phyloP scores from a whole-genome alignment of 352 stramenopile genomes.

The Globisporangium paddicum region DNA sequence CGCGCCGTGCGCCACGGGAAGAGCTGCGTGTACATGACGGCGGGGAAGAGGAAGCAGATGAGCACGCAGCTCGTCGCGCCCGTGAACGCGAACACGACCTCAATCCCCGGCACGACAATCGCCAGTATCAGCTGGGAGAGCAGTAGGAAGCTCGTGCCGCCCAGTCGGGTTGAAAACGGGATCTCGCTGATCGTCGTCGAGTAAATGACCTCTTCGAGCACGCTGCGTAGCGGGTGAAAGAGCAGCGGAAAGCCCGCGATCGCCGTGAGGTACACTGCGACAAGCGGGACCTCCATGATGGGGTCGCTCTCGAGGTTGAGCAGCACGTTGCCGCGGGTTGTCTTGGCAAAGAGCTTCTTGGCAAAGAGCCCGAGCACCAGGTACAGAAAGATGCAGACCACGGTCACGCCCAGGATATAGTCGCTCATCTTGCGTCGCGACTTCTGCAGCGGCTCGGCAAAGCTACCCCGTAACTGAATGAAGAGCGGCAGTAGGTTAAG shows the following conservation, averaged over 20 bases:
- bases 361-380: slow-evolving; percentile 43
- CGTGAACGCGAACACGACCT: slow-evolving; percentile 49
- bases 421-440: slow-evolving; percentile 47
- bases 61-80: slow-evolving; percentile 40
- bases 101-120: slow-evolving; percentile 50
- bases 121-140: slow-evolving; percentile 51
- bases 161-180: slow-evolving; percentile 45
- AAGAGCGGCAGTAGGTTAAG: slow-evolving; percentile 77
- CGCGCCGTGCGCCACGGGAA: slow-evolving; percentile 33
- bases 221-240: slow-evolving; percentile 61
- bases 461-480: slow-evolving; percentile 57
- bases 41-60: slow-evolving; percentile 48
- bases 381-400: slow-evolving; percentile 64
- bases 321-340: slow-evolving; percentile 67
- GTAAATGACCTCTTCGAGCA: slow-evolving; percentile 59
- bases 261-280: slow-evolving; percentile 67
- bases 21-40: slow-evolving; percentile 36
- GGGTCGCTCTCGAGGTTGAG: slow-evolving; percentile 73
- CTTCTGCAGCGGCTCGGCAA: slow-evolving; percentile 39
- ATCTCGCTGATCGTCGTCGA: slow-evolving; percentile 39
- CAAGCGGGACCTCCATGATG: slow-evolving; percentile 58
- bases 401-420: slow-evolving; percentile 42
- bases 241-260: slow-evolving; percentile 72
- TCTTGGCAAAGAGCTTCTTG: slow-evolving; percentile 47
- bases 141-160: slow-evolving; percentile 42